Percentiles rank a stretch among this genome's conserved stretches.
Evolutionary conservation across 139 green algal species (phyloP).

Genomic region (Tetradesmus lagerheimii): DNA sequence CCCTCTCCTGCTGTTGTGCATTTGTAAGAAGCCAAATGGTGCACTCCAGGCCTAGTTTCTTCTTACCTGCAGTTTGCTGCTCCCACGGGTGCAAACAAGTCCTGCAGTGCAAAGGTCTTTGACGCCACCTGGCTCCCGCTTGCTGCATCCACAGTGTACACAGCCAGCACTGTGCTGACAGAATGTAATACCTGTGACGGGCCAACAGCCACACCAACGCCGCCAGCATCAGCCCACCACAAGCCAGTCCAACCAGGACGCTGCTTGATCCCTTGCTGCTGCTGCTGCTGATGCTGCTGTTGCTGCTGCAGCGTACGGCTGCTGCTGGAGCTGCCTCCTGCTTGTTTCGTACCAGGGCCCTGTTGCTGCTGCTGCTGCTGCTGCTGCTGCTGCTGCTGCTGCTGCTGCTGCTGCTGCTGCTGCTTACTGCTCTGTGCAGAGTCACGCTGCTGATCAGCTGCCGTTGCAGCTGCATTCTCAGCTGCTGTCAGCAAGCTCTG

Average conservation of each 20-base stretch:
- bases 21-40: too few relatives aligned
- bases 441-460: neutral
- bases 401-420: neutral
- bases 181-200: slow-evolving; percentile 15
- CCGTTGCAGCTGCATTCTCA: neutral
- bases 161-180: slow-evolving; percentile 31
- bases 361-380: neutral
- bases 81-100: slow-evolving; percentile 38
- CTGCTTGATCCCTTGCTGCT: neutral
- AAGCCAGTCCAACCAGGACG: slow-evolving; percentile 18
- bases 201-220: slow-evolving; percentile 19
- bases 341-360: neutral
- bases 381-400: neutral
- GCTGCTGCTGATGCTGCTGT: neutral
- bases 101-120: slow-evolving; percentile 11
- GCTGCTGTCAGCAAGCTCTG: neutral
- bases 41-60: too few relatives aligned
- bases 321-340: neutral
- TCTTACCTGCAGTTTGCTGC: slow-evolving; percentile 34
- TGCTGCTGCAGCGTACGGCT: neutral
- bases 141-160: slow-evolving; percentile 16
- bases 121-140: neutral
- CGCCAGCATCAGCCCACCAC: slow-evolving; percentile 43
- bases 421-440: neutral
- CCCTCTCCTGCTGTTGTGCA: too few relatives aligned